Base-by-base conservation (phyloP, 2,329 filamentous ascomycete genomes). In the Alternaria postmessia region DNA sequence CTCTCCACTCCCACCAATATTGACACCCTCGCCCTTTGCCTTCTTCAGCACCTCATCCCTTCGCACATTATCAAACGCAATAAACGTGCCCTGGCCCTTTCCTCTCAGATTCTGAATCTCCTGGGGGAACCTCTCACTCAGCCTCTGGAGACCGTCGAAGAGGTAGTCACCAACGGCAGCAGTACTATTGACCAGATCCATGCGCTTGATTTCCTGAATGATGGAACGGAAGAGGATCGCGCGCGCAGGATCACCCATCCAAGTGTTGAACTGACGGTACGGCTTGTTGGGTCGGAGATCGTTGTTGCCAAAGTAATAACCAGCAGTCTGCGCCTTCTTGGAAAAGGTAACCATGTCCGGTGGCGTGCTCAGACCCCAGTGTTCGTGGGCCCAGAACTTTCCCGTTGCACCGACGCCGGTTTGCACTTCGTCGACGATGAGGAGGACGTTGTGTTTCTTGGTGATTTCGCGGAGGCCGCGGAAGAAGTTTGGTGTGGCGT, bases 231-330 rank as follows among this genome's bases (percentile, higher is more conserved):
- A 96, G 67, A 97, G 85, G 61, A 97, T 83, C 16, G 91, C 92
- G 61, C 92, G 89, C 14, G 91, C 89, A 16, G 93, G 93, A 81
- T 97, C 93, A 72, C 93, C 93, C 90, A 97, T 96, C 93, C 93
- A 97, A 49, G 93, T 97, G 85, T 97, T 97, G 86, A 97, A 97
- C 81, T 97, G 93, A 63, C 93, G 89, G 85, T 96, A 97, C 6
- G 94, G 91, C 86, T 94, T 94, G 84, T 96, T 96, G 64, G 93
- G 93, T 12, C 91, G 86, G 69, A 97, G 85, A 42, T 87, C 88
- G 9, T 88, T 86, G 84, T 95, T 90, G 62, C 90, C 90, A 77
- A 89, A 97, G 85, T 95, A 97, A 86, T 94, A 97, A 34, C 93
- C 93, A 7, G 94, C 93, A 2, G 93, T 92, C 82, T 97, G 93